These are phyloP conservation scores for Groenewaldozyma salmanticensis DNA, from an alignment of 805 yeast genomes.

Conservation along the genomic window DNA sequence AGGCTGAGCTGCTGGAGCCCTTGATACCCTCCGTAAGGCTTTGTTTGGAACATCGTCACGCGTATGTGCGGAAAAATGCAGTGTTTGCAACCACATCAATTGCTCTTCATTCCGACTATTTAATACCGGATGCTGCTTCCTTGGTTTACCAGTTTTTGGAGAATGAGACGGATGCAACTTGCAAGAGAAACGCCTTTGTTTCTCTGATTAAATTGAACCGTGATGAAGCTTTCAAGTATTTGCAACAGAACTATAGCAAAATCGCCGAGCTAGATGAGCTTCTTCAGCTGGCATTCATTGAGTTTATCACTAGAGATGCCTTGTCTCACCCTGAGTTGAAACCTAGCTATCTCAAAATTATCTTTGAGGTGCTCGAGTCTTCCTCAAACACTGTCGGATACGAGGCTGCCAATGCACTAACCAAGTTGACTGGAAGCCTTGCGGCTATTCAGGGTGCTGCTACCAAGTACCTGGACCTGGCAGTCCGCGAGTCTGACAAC, in stretches of 20 bases:
- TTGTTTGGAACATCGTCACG: slow-evolving; percentile 92
- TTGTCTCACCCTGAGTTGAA: slow-evolving; percentile 51
- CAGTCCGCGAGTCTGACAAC: slow-evolving; percentile 88
- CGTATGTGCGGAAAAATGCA: slow-evolving; percentile 96
- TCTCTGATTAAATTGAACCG: slow-evolving; percentile 76
- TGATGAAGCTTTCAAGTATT: slow-evolving; percentile 71
- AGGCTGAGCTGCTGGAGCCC: slow-evolving; percentile 90
- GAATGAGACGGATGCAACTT: slow-evolving; percentile 84
- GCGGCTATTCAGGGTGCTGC: slow-evolving; percentile 70
- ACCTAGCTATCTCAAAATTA: slow-evolving; percentile 59
- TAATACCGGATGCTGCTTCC: slow-evolving; percentile 94
- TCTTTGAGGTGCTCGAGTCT: slow-evolving; percentile 62
- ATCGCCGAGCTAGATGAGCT: slow-evolving; percentile 67
- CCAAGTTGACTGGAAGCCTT: slow-evolving; percentile 48
- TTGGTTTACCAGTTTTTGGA: slow-evolving; percentile 61
- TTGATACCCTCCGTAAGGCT: slow-evolving; percentile 85
- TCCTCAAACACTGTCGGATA: slow-evolving; percentile 67
- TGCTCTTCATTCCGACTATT: slow-evolving; percentile 70
- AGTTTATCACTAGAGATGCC: slow-evolving; percentile 82
- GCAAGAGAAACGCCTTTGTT: slow-evolving; percentile 91
- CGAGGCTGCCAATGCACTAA: slow-evolving; percentile 82
- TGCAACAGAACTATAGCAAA: slow-evolving; percentile 56
- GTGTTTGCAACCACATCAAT: slow-evolving; percentile 83
- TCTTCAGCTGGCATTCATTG: slow-evolving; percentile 81
- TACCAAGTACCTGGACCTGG: slow-evolving; percentile 66